Base-by-base conservation (phyloP, 139 green algal species). In the Chlorella sp. region DNA sequence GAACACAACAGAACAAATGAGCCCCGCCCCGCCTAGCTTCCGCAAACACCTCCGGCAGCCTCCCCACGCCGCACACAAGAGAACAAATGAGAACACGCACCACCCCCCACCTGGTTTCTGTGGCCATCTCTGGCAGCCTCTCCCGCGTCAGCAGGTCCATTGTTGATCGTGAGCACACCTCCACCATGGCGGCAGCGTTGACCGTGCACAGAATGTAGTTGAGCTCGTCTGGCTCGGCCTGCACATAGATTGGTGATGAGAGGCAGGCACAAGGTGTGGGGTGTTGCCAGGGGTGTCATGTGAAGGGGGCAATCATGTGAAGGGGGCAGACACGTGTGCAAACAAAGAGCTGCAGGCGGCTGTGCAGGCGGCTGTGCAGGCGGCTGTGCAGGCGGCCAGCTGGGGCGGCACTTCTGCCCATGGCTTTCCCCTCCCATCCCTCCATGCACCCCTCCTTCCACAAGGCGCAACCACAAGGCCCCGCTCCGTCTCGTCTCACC, bases 191-290 rank as follows among this genome's bases (percentile, higher is more conserved):
- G 40, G 94, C 83, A 7, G 81, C 81, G 81, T 96, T 95, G 37
- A 93, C 79, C 66, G 91, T 82, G 88, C 90, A 82, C 86, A 96
- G 85, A 14, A 94, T 91, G 85, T 91, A 94, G 91, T 95, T 95
- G 19, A 95, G 86, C 88, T 95, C 93, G 60, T 91, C 82, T 11
- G 30, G 48, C 12, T 90, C 77, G 37, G 92, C 85, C 84, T 88
- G 84, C 11, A n/a, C 30, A 83, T n/a, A n/a, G n/a, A n/a, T n/a
- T n/a, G 34, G 77, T 2, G 77, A 22, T 57, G 36, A 18, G 14
- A 12, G 36, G 24, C 3, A 34, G 77, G n/a, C n/a, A n/a, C n/a
- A n/a, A n/a, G n/a, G n/a, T n/a, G n/a, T n/a, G n/a, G n/a, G n/a
- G n/a, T n/a, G n/a, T n/a, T n/a, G n/a, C n/a, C n/a, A n/a, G n/a